Evolutionary conservation across 176 grass and related monocot species (phyloP).

Genomic region (Lolium multiflorum): DNA sequence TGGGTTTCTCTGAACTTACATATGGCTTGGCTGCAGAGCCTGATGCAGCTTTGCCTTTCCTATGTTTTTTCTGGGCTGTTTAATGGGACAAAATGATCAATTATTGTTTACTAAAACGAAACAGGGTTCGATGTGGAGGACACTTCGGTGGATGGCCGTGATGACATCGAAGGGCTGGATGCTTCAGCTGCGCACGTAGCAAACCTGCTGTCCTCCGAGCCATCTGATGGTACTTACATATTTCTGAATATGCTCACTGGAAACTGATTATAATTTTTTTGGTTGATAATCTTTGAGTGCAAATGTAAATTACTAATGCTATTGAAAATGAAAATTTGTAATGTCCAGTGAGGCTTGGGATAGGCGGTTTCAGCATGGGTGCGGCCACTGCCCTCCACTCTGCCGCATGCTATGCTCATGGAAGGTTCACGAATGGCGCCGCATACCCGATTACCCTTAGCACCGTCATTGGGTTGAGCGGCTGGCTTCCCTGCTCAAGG

Average conservation of each 20-base stretch:
- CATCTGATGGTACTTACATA: slow-evolving; percentile 69
- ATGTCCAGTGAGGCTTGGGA: slow-evolving; percentile 85
- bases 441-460: slow-evolving; percentile 76
- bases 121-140: slow-evolving; percentile 93
- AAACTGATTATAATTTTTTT: neutral
- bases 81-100: slow-evolving; percentile 6
- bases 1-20: slow-evolving; percentile 53
- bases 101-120: slow-evolving; percentile 22
- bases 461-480: slow-evolving; percentile 71
- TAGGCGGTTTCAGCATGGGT: slow-evolving; percentile 96
- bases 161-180: slow-evolving; percentile 82
- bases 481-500: slow-evolving; percentile 98
- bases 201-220: slow-evolving; percentile 85
- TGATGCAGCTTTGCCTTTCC: slow-evolving; percentile 33
- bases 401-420: slow-evolving; percentile 77
- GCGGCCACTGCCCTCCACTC: slow-evolving; percentile 75
- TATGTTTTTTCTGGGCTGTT: slow-evolving; percentile 39
- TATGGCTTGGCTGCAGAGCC: slow-evolving; percentile 5
- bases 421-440: slow-evolving; percentile 69
- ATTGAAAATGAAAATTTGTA: neutral
- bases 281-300: neutral
- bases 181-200: slow-evolving; percentile 81
- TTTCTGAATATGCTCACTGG: neutral
- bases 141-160: slow-evolving; percentile 74
- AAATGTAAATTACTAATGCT: neutral